Percentiles rank a stretch among this genome's conserved stretches.
phyloP scores from a whole-genome alignment of 306 rosid species.

The Fragaria ananassa region DNA sequence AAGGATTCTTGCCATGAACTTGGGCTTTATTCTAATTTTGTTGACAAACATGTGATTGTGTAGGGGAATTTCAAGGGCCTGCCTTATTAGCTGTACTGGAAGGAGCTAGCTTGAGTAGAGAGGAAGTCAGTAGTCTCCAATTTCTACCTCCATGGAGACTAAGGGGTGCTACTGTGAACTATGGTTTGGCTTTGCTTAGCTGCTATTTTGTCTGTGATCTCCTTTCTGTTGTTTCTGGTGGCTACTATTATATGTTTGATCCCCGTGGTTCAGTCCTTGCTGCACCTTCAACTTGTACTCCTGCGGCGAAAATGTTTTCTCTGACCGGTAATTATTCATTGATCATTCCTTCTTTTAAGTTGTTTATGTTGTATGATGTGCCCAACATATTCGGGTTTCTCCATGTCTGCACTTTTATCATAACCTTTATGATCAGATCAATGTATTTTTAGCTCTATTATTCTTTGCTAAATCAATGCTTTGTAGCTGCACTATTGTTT shows the following conservation, averaged over 20 bases:
- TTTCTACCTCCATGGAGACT: conserved; percentile 94
- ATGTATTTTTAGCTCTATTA: not conserved
- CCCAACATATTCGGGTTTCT: not conserved
- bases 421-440: not conserved
- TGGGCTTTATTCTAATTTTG: conserved; percentile 11
- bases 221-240: conserved; percentile 78
- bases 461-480: not conserved
- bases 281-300: conserved; percentile 59
- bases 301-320: conserved; percentile 81
- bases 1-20: not conserved
- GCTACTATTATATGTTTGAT: conserved; percentile 86
- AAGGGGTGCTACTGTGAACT: conserved; percentile 75
- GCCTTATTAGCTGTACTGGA: conserved; percentile 80
- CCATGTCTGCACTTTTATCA: not conserved
- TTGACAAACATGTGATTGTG: conserved; percentile 30
- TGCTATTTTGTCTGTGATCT: conserved; percentile 80
- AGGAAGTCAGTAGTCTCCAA: conserved; percentile 87
- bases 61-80: conserved; percentile 98
- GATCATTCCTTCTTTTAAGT: not conserved
- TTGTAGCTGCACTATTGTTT: not conserved
- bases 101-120: conserved; percentile 83
- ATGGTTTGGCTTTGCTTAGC: conserved; percentile 86
- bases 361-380: not conserved
- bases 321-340: conserved; percentile 57
- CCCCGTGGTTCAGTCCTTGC: conserved; percentile 79